phyloP scores from a whole-genome alignment of 805 yeast genomes.

The Ogataea allantospora region DNA sequence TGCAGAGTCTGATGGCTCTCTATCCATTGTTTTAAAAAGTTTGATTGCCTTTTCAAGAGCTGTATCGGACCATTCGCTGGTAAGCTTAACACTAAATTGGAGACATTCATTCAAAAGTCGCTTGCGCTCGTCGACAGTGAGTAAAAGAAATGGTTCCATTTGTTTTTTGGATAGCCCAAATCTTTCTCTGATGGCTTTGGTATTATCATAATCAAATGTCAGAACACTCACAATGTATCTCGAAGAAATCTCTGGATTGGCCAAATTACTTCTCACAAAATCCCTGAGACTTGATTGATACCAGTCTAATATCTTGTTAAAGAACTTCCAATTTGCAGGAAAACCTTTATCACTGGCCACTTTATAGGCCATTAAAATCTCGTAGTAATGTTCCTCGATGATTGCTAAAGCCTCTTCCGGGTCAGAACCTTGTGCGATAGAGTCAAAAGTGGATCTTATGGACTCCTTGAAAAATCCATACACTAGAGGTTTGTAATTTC shows the following conservation, averaged over 20 bases:
- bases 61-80: slow-evolving; percentile 81
- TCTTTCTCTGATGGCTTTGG: slow-evolving; percentile 46
- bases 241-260: slow-evolving; percentile 59
- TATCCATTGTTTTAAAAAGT: slow-evolving; percentile 59
- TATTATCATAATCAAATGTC: slow-evolving; percentile 72
- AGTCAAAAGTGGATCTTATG: slow-evolving; percentile 63
- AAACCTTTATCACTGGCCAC: slow-evolving; percentile 56
- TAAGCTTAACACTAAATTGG: slow-evolving; percentile 64
- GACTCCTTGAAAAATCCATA: slow-evolving; percentile 56
- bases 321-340: slow-evolving; percentile 75
- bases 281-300: slow-evolving; percentile 67
- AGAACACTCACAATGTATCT: slow-evolving; percentile 68
- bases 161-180: slow-evolving; percentile 48
- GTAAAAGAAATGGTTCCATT: slow-evolving; percentile 49
- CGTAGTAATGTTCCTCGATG: slow-evolving; percentile 73
- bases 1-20: slow-evolving; percentile 56
- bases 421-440: slow-evolving; percentile 55
- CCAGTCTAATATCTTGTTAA: slow-evolving; percentile 55
- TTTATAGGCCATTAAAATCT: slow-evolving; percentile 68
- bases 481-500: slow-evolving; percentile 65
- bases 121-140: slow-evolving; percentile 62
- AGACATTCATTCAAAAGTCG: slow-evolving; percentile 75
- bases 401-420: slow-evolving; percentile 56
- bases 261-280: slow-evolving; percentile 60
- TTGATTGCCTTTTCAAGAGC: slow-evolving; percentile 34